phyloP scores from a whole-genome alignment of 441 rosid genomes.

The Aleurites moluccanus region DNA sequence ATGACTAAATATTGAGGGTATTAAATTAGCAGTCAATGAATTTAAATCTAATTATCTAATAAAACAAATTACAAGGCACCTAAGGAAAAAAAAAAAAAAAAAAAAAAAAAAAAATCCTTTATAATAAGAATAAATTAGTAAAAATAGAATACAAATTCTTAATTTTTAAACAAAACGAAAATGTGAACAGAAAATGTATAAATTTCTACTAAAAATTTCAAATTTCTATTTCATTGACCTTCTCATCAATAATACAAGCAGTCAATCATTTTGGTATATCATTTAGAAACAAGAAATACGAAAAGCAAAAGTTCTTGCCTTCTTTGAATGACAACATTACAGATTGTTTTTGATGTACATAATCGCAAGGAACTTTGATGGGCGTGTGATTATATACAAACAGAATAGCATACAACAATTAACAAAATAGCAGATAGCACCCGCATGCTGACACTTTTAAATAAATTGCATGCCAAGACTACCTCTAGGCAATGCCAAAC shows the following conservation, averaged over 20 bases:
- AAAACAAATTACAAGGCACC: too few species aligned
- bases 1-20: too few species aligned
- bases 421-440: neutral
- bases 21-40: too few species aligned
- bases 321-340: neutral
- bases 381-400: slow-evolving; percentile 7
- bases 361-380: neutral
- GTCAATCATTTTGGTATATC: neutral
- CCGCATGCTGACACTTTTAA: neutral
- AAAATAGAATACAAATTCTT: too few species aligned
- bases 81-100: too few species aligned
- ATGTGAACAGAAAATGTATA: too few species aligned
- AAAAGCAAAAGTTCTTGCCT: neutral
- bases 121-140: too few species aligned
- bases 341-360: neutral
- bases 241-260: neutral
- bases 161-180: too few species aligned
- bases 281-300: neutral
- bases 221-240: too few species aligned
- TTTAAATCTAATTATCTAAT: too few species aligned
- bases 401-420: slow-evolving; percentile 10
- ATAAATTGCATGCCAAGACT: slow-evolving; percentile 10
- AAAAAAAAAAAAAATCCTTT: too few species aligned
- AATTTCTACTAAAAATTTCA: too few species aligned
- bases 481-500: neutral